These are phyloP conservation scores for Volvox reticuliferus DNA, from an alignment of 139 green algal genomes.

Conservation along the genomic window DNA sequence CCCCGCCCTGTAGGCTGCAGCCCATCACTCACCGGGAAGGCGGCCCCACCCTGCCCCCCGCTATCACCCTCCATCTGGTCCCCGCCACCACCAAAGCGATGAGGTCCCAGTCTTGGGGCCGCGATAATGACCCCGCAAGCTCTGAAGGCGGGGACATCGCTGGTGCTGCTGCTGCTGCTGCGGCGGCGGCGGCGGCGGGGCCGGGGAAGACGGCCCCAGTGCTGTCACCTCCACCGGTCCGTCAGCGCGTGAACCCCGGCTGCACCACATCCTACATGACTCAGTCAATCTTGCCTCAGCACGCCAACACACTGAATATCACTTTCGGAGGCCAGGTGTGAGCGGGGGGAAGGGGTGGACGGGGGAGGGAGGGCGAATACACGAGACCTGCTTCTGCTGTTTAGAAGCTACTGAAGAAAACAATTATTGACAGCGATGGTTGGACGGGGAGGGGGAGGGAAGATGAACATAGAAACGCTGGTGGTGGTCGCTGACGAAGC, in stretches of 20 bases:
- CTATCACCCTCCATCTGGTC: conserved; percentile 53
- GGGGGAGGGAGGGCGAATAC: not conserved
- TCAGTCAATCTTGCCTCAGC: conserved; percentile 85
- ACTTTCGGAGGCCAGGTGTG: conserved; percentile 86
- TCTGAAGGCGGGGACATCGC: not conserved
- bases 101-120: not conserved
- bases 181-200: not conserved
- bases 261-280: conserved; percentile 83
- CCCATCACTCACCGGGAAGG: conserved; percentile 80
- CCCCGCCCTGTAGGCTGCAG: conserved; percentile 56
- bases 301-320: conserved; percentile 87
- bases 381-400: not conserved
- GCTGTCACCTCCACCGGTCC: not conserved
- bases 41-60: conserved; percentile 72
- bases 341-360: not conserved
- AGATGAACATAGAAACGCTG: too few species aligned
- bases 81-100: not conserved
- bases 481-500: too few species aligned
- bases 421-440: too few species aligned
- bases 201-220: too few species aligned
- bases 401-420: too few species aligned
- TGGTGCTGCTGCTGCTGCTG: not conserved
- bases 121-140: not conserved
- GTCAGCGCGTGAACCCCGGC: conserved; percentile 60
- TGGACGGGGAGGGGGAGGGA: too few species aligned